Percentiles rank a stretch among this genome's conserved stretches.
phyloP scores from a whole-genome alignment of 345 rosid genomes.

The Dipteronia sinensis region DNA sequence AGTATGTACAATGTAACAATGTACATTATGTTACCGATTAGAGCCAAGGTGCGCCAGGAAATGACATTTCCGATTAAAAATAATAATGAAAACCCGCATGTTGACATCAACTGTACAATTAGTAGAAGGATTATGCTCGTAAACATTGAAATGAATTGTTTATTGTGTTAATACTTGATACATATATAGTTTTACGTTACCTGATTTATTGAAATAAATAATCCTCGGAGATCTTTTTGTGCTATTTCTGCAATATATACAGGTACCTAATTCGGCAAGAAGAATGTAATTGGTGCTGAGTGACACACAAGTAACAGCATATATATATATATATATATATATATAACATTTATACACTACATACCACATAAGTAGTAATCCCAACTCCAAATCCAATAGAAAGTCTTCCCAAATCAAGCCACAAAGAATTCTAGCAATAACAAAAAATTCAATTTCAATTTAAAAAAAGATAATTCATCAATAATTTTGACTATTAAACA shows the following conservation, averaged over 20 bases:
- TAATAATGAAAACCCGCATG: slow-evolving; percentile 28
- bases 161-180: no score
- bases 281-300: neutral
- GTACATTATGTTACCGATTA: slow-evolving; percentile 22
- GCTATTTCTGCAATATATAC: slow-evolving; percentile 51
- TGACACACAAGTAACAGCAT: no score
- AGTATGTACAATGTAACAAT: neutral
- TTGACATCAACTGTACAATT: slow-evolving; percentile 26
- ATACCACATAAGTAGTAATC: slow-evolving; percentile 49
- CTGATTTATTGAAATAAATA: slow-evolving; percentile 23
- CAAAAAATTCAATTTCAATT: slow-evolving; percentile 28
- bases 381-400: slow-evolving; percentile 48
- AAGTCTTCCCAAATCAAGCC: slow-evolving; percentile 51
- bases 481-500: no score
- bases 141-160: neutral
- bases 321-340: no score
- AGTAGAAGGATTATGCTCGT: neutral
- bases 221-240: slow-evolving; percentile 37
- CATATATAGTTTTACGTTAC: slow-evolving; percentile 14
- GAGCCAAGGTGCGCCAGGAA: slow-evolving; percentile 41
- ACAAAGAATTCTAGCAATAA: slow-evolving; percentile 33
- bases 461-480: slow-evolving; percentile 16
- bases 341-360: neutral
- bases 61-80: slow-evolving; percentile 34
- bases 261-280: slow-evolving; percentile 31